Percentiles rank a stretch among this genome's conserved stretches.
Conservation (phyloP, 441 rosid genomes). For the Omphalea diandra region DNA sequence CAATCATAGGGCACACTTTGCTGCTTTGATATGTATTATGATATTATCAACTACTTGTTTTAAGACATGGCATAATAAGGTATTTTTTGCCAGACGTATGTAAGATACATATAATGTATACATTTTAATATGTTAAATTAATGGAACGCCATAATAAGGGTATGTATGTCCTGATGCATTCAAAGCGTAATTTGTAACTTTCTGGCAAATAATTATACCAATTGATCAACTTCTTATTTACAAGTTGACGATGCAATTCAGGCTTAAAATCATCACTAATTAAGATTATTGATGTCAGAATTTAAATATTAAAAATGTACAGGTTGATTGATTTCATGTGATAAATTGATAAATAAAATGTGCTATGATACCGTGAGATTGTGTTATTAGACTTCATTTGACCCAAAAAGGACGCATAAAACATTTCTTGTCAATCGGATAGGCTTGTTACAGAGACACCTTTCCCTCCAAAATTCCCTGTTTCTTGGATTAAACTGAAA, state of each 20-base stretch:
- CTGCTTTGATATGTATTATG: slow-evolving; percentile 23
- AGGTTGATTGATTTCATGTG: no score
- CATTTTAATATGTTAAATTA: neutral
- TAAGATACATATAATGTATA: neutral
- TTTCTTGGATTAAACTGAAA: neutral
- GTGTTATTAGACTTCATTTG: neutral
- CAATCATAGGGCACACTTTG: slow-evolving; percentile 32
- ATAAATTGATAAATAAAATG: no score
- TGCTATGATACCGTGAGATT: no score
- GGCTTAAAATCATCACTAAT: no score
- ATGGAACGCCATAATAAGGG: neutral
- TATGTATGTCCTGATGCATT: neutral
- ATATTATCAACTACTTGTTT: neutral
- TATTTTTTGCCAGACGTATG: neutral
- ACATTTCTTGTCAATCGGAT: neutral
- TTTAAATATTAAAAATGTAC: no score
- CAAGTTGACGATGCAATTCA: no score
- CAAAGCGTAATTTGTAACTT: no score
- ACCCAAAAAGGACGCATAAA: neutral
- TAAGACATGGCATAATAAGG: neutral
- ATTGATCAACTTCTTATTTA: no score
- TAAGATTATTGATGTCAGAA: no score
- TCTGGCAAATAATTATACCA: no score
- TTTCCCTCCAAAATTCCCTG: slow-evolving; percentile 24
- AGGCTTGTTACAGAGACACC: neutral